phyloP scores from a whole-genome alignment of 2,329 filamentous ascomycete species.

The Aureobasidium uvarum region DNA sequence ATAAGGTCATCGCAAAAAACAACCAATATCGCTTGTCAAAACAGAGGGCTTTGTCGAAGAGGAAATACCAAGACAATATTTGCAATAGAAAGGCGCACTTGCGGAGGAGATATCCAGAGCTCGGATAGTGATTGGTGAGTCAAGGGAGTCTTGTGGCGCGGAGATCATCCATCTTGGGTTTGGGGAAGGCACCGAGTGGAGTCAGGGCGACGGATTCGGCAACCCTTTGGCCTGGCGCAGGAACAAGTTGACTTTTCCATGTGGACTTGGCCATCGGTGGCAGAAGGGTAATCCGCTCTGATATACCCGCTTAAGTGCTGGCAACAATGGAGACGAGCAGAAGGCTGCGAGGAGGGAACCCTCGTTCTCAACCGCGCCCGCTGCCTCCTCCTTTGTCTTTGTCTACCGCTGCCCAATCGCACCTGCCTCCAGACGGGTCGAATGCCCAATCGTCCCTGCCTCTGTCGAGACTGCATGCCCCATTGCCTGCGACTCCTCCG shows the following conservation, averaged over 20 bases:
- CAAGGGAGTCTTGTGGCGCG: neutral
- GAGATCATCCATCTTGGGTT: conserved; percentile 3
- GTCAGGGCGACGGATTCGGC: neutral
- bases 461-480: neutral
- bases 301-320: neutral
- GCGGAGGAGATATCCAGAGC: neutral
- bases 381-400: conserved; percentile 10
- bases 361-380: conserved; percentile 1
- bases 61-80: neutral
- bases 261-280: neutral
- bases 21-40: neutral
- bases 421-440: neutral
- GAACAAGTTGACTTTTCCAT: conserved; percentile 14
- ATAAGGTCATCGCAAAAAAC: neutral
- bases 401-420: neutral
- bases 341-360: neutral
- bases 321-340: conserved; percentile 12
- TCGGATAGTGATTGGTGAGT: neutral
- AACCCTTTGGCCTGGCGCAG: neutral
- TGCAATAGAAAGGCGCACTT: neutral
- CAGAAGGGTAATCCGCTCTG: conserved; percentile 9
- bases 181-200: conserved; percentile 19
- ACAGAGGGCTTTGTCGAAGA: neutral
- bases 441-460: neutral
- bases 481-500: conserved; percentile 6